Evolutionary conservation across 306 rosid species (phyloP).

Genomic region (Fragaria ananassa): DNA sequence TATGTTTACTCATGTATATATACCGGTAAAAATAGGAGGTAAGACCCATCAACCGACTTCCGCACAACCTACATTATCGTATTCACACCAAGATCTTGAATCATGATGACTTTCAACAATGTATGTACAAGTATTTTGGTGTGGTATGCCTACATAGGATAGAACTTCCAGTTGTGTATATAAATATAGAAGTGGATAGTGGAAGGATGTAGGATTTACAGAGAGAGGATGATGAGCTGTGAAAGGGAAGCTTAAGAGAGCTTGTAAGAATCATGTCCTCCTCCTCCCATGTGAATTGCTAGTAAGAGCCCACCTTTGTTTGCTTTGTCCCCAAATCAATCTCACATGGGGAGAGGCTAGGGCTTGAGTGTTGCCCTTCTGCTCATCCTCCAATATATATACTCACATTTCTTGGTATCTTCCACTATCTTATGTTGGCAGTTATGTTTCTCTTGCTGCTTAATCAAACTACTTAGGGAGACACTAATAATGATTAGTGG

Average conservation of each 20-base stretch:
- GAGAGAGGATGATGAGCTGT: conserved; percentile 64
- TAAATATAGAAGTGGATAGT: conserved; percentile 18
- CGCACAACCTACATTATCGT: background rate
- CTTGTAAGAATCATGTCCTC: conserved; percentile 55
- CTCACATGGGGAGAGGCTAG: conserved; percentile 72
- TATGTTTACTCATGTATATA: background rate
- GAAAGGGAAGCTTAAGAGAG: conserved; percentile 35
- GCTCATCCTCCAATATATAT: conserved; percentile 15
- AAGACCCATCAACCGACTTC: background rate
- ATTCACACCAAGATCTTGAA: background rate
- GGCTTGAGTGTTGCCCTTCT: conserved; percentile 28
- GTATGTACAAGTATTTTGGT: conserved; percentile 24
- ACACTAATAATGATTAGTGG: conserved; percentile 63
- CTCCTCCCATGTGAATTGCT: conserved; percentile 86
- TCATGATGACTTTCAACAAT: background rate
- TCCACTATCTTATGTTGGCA: conserved; percentile 55
- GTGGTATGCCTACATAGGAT: conserved; percentile 12
- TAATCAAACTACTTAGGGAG: conserved; percentile 33
- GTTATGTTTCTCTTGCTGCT: conserved; percentile 23
- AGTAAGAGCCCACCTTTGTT: conserved; percentile 52
- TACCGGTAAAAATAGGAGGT: background rate
- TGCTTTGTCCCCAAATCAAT: conserved; percentile 73
- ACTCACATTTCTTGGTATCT: conserved; percentile 22
- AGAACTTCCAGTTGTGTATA: conserved; percentile 31
- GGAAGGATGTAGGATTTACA: conserved; percentile 31